A percentile compares a stretch with the other conserved stretches of the same genome.
These are phyloP conservation scores for Pichia cabralensis DNA, from an alignment of 805 yeast genomes.

Conservation along the genomic window DNA sequence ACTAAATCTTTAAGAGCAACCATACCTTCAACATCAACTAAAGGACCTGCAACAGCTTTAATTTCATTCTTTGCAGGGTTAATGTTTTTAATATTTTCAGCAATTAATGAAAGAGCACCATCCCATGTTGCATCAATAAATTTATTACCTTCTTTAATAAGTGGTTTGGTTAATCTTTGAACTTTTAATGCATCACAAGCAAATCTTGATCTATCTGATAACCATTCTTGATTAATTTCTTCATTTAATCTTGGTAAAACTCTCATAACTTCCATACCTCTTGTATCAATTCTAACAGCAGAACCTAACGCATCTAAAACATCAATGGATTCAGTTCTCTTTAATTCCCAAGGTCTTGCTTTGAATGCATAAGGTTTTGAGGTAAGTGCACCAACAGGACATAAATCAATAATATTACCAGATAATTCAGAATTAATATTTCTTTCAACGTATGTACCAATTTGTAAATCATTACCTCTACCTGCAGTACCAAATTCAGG, in stretches of 20 bases:
- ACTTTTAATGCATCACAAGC: slow-evolving; percentile 81
- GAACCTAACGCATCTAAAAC: slow-evolving; percentile 79
- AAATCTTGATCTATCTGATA: slow-evolving; percentile 77
- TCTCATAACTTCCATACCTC: slow-evolving; percentile 83
- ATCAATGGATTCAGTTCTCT: slow-evolving; percentile 79
- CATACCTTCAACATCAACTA: slow-evolving; percentile 73
- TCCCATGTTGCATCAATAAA: slow-evolving; percentile 81
- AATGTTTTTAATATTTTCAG: slow-evolving; percentile 46
- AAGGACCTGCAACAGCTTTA: slow-evolving; percentile 75
- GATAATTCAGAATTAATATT: slow-evolving; percentile 77
- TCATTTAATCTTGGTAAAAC: slow-evolving; percentile 79
- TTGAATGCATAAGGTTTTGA: slow-evolving; percentile 87
- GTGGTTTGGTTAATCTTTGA: slow-evolving; percentile 76
- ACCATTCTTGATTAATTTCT: slow-evolving; percentile 86
- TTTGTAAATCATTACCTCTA: slow-evolving; percentile 87
- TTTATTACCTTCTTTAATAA: slow-evolving; percentile 57
- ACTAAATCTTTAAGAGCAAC: slow-evolving; percentile 74
- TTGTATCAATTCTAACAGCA: slow-evolving; percentile 72
- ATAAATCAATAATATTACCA: slow-evolving; percentile 78
- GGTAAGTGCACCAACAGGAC: slow-evolving; percentile 90
- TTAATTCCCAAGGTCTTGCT: slow-evolving; percentile 90
- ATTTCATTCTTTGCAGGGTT: slow-evolving; percentile 60
- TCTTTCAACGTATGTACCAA: slow-evolving; percentile 81
- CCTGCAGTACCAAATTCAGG: slow-evolving; percentile 85
- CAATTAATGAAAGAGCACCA: slow-evolving; percentile 65